Conservation (phyloP, 805 yeast species). For the Candida peoriensis region DNA sequence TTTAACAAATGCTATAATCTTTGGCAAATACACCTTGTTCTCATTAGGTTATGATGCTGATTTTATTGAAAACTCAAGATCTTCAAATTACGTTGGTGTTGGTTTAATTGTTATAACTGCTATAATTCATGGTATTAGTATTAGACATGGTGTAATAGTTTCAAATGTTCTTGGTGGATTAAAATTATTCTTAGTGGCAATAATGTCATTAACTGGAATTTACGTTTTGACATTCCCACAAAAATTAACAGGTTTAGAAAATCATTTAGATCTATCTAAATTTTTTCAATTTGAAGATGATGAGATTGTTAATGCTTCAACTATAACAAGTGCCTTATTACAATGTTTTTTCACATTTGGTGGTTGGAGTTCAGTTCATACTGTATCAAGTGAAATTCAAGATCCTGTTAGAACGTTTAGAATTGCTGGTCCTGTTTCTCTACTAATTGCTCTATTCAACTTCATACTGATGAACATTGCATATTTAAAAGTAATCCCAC, state of each 20-base stretch:
- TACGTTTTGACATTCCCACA: constrained; percentile 44
- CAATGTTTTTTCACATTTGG: constrained; percentile 55
- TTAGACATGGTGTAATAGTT: constrained; percentile 51
- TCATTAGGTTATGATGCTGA: constrained; percentile 38
- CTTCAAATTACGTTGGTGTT: constrained; percentile 38
- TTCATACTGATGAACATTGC: constrained; percentile 51
- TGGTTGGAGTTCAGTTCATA: constrained; percentile 62
- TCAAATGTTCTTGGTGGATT: constrained; percentile 62
- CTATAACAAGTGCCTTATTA: constrained; percentile 49
- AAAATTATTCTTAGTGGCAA: constrained; percentile 47
- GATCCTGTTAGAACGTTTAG: constrained; percentile 53
- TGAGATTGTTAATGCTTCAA: constrained; percentile 33
- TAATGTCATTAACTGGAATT: constrained; percentile 54
- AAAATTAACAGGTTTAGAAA: constrained; percentile 41
- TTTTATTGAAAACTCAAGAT: constrained; percentile 23
- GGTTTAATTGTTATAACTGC: constrained; percentile 31
- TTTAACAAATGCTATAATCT: constrained; percentile 50
- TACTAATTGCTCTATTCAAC: constrained; percentile 41
- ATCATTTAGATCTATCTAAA: constrained; percentile 23
- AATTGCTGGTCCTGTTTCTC: constrained; percentile 56
- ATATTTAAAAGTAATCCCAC: constrained; percentile 49
- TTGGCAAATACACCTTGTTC: constrained; percentile 54
- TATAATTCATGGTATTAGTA: constrained; percentile 52
- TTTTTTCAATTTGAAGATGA: constrained; percentile 30
- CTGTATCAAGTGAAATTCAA: constrained; percentile 55